Evolutionary conservation across 306 rosid species (phyloP).

Genomic region (Astragalus membranaceus): DNA sequence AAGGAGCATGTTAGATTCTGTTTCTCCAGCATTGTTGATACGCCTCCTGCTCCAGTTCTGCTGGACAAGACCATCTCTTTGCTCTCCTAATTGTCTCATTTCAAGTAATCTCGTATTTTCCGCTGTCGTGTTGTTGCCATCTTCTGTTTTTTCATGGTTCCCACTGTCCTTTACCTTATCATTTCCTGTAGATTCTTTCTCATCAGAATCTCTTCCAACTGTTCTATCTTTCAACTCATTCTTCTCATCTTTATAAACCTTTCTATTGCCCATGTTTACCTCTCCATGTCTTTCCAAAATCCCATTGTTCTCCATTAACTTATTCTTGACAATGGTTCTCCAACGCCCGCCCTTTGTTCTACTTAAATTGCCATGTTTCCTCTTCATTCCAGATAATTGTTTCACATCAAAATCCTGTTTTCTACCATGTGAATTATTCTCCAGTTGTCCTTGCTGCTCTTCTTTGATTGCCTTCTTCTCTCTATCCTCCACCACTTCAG

Average conservation of each 20-base stretch:
- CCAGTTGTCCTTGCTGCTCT: slow-evolving; percentile 8
- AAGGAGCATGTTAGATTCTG: background rate
- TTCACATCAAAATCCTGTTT: slow-evolving; percentile 9
- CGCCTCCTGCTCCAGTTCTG: slow-evolving; percentile 29
- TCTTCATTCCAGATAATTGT: slow-evolving; percentile 11
- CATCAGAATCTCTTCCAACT: slow-evolving; percentile 4
- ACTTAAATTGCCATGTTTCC: slow-evolving; percentile 28
- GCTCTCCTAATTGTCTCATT: slow-evolving; percentile 11
- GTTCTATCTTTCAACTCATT: slow-evolving; percentile 8
- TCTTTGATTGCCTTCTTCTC: slow-evolving; percentile 9
- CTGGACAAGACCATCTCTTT: slow-evolving; percentile 7
- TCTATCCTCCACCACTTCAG: slow-evolving; percentile 8
- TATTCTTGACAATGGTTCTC: slow-evolving; percentile 35
- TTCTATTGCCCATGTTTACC: slow-evolving; percentile 18
- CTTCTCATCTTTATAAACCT: slow-evolving; percentile 21
- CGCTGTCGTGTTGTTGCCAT: slow-evolving; percentile 4
- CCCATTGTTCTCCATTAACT: slow-evolving; percentile 27
- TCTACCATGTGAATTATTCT: slow-evolving; percentile 10
- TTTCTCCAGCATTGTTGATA: slow-evolving; percentile 5
- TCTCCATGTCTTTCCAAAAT: slow-evolving; percentile 16
- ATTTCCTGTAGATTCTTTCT: background rate
- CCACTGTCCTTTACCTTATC: background rate
- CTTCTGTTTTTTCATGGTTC: slow-evolving; percentile 15
- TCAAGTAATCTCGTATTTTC: background rate
- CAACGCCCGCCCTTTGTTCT: slow-evolving; percentile 36